phyloP scores from a whole-genome alignment of 2,329 filamentous ascomycete species.

The Cordyceps javanica region DNA sequence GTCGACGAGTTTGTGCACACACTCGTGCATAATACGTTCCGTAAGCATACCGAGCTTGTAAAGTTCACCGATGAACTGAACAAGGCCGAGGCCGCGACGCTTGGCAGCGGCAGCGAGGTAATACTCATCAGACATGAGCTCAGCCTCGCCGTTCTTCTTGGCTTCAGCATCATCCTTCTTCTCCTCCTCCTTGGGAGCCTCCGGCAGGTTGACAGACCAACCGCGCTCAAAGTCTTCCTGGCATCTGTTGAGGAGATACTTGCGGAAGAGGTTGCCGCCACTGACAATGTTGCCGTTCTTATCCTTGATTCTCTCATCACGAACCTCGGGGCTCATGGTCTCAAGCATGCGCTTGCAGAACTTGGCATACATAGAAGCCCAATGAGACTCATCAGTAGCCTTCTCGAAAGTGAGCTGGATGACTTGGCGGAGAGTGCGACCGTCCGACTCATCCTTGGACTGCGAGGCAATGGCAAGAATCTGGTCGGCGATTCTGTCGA shows the following conservation, averaged over 20 bases:
- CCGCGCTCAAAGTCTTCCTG: conserved; percentile 98
- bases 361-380: conserved; percentile 97
- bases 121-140: conserved; percentile 91
- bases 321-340: conserved; percentile 89
- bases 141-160: conserved; percentile 61
- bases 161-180: conserved; percentile 25
- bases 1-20: conserved; percentile 93
- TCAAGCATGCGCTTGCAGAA: conserved; percentile 98
- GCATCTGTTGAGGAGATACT: conserved; percentile 96
- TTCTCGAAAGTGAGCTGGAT: conserved; percentile 99
- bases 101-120: conserved; percentile 91
- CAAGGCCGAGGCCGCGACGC: conserved; percentile 91
- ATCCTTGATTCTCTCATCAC: conserved; percentile 90
- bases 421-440: conserved; percentile 90
- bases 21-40: conserved; percentile 99
- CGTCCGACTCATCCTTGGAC: conserved; percentile 91
- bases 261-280: conserved; percentile 92
- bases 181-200: conserved; percentile 63
- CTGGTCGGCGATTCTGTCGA: conserved; percentile 89
- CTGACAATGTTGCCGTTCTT: conserved; percentile 82
- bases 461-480: conserved; percentile 89
- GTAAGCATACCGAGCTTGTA: conserved; percentile 99
- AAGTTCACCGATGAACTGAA: conserved; percentile 98
- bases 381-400: conserved; percentile 95
- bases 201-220: conserved; percentile 84